Base-by-base conservation (phyloP, 495 filamentous ascomycete genomes). In the Penicillium chermesinum region DNA sequence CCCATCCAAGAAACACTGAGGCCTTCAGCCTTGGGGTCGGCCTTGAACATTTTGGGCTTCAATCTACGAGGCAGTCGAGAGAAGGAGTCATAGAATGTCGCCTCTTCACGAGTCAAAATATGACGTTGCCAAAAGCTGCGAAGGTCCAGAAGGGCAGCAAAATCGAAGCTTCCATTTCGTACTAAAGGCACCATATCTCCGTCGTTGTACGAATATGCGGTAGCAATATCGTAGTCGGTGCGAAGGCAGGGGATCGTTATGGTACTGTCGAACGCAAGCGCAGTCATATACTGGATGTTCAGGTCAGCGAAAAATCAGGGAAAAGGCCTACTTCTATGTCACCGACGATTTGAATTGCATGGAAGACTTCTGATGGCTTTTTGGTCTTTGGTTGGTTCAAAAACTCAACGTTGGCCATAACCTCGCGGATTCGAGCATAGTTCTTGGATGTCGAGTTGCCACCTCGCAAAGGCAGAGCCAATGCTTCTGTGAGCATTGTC, bases 81-180 rank as follows among this genome's bases (percentile, higher is more conserved):
- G 43, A 64, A 71, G 5, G 62, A 58, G 0, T 52, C 38, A 35
- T 52, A 44, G 41, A 59, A 71, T 2, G 54, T 66, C 14, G 14
- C 36, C 0, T 53, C 39, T 22, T 64, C 59, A 2, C 43, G 39
- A 0, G 49, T 64, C 15, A 66, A 41, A 2, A 72, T 39, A 42
- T 72, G 67, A 6, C 61, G 60, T 17, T 64, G 58, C 69, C 69
- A 72, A 40, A 71, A 71, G 42, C 60, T 64, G 9, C 67, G 64
- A 12, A 68, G 58, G n/a, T 69, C 57, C 32, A 70, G 30, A 6
- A 66, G 21, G 3, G 19, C 58, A 9, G 32, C 4, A 3, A 71
- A 40, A 16, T 63, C 39, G 0, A 63, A 46, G 0, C 38, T 32
- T 0, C 40, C 22, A 1, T 46, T 41, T 1, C 50, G 20, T 3